A percentile compares a stretch with the other conserved stretches of the same genome.
Conservation (phyloP, 2,329 filamentous ascomycete genomes). For the Claviceps lovelessii region DNA sequence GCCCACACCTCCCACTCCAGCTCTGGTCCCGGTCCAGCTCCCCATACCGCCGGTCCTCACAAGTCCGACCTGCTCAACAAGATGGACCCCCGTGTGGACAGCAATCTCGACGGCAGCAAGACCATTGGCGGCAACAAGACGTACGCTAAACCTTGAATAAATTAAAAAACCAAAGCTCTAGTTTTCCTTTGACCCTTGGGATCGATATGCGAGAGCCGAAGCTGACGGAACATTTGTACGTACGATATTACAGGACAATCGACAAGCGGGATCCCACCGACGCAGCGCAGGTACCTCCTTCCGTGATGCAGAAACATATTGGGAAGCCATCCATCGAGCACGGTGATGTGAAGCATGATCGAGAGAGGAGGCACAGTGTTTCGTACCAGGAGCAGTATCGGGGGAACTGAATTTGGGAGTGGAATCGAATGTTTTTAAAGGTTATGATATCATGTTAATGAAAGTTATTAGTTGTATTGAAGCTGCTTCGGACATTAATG, state of each 20-base stretch:
- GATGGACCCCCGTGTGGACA: slow-evolving; percentile 40
- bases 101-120: slow-evolving; percentile 38
- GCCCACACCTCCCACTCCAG: slow-evolving; percentile 1
- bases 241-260: not conserved
- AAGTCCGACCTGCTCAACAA: slow-evolving; percentile 40
- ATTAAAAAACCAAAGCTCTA: slow-evolving; percentile 7
- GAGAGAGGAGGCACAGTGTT: slow-evolving; percentile 30
- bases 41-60: slow-evolving; percentile 28
- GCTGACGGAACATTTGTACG: not conserved
- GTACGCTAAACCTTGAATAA: slow-evolving; percentile 21
- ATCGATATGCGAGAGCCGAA: not conserved
- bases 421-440: too few relatives aligned
- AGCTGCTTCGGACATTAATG: too few relatives aligned
- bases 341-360: slow-evolving; percentile 27
- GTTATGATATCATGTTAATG: too few relatives aligned
- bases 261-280: slow-evolving; percentile 34
- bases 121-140: slow-evolving; percentile 40
- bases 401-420: slow-evolving; percentile 27
- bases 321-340: slow-evolving; percentile 33
- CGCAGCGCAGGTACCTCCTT: slow-evolving; percentile 43
- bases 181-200: not conserved
- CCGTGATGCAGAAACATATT: slow-evolving; percentile 32
- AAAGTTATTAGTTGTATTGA: too few relatives aligned
- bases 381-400: slow-evolving; percentile 34
- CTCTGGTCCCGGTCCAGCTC: slow-evolving; percentile 17